Conservation (phyloP, 306 rosid genomes). For the Potentilla sterilis region DNA sequence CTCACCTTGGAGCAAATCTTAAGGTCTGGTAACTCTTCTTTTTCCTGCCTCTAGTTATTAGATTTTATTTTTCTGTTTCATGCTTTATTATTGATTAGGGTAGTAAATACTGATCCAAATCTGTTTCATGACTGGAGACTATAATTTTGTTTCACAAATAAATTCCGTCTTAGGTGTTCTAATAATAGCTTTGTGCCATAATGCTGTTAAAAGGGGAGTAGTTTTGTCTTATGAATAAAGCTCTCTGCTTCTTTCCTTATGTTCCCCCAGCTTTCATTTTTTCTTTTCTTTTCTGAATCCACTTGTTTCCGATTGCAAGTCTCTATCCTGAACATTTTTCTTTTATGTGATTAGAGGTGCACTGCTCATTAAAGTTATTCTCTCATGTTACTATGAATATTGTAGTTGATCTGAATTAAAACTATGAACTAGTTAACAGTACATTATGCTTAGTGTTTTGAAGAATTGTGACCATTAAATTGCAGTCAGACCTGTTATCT, state of each 20-base stretch:
- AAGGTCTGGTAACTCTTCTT: conserved; percentile 48
- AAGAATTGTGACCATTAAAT: not conserved
- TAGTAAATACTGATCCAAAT: not conserved
- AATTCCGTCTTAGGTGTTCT: not conserved
- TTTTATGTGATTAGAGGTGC: not conserved
- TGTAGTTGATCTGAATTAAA: not conserved
- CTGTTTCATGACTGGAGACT: not conserved
- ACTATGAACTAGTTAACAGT: not conserved
- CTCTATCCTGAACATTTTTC: not conserved
- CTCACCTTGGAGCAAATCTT: conserved; percentile 97
- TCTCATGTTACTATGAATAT: not conserved
- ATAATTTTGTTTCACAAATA: not conserved
- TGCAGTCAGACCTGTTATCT: not conserved
- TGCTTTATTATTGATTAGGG: not conserved
- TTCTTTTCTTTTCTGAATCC: not conserved
- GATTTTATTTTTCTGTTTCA: not conserved
- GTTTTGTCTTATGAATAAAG: not conserved
- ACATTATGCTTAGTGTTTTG: not conserved
- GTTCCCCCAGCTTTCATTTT: not conserved
- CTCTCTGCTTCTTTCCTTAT: not conserved
- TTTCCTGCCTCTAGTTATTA: not conserved
- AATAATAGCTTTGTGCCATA: not conserved
- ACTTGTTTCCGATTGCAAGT: not conserved
- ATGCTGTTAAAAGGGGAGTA: not conserved
- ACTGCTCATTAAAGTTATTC: no score